Evolutionary conservation across 202 grass and related monocot genomes (phyloP).

Genomic region (Eragrostis tef): DNA sequence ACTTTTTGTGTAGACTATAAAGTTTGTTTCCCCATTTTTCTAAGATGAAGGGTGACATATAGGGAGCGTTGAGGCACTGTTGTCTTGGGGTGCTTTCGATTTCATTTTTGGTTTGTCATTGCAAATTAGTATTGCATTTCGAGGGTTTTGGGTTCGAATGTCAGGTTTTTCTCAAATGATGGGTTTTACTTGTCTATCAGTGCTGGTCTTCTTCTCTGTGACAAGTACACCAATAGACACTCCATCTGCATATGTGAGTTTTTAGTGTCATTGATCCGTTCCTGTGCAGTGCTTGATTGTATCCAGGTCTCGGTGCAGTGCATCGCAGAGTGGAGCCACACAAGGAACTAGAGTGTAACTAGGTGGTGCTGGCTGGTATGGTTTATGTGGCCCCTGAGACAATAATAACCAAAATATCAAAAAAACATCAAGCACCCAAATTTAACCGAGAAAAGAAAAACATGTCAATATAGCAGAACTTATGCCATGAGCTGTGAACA

Average conservation of each 20-base stretch:
- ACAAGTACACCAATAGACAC: slow-evolving; percentile 71
- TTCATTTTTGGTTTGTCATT: too few relatives aligned
- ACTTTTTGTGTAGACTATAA: too few relatives aligned
- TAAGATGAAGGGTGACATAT: too few relatives aligned
- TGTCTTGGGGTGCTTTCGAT: too few relatives aligned
- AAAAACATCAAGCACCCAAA: not conserved
- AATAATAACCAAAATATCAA: not conserved
- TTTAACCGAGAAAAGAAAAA: too few relatives aligned
- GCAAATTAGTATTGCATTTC: too few relatives aligned
- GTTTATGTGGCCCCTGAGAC: slow-evolving; percentile 67
- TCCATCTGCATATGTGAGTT: slow-evolving; percentile 58
- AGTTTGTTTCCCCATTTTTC: too few relatives aligned
- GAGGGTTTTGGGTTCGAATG: too few relatives aligned
- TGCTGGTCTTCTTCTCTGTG: slow-evolving; percentile 12
- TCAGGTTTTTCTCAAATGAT: too few relatives aligned
- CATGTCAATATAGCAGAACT: too few relatives aligned
- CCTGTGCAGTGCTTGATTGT: not conserved
- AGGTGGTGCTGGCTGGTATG: slow-evolving; percentile 50
- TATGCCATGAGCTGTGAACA: not conserved
- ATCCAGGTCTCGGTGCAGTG: slow-evolving; percentile 32
- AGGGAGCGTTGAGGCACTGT: too few relatives aligned
- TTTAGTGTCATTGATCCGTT: slow-evolving; percentile 64
- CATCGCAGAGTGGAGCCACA: slow-evolving; percentile 54
- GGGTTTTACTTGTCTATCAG: too few relatives aligned
- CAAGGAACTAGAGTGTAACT: slow-evolving; percentile 63